phyloP scores from a whole-genome alignment of 208 protist species.

The Naegleria lovaniensis region DNA sequence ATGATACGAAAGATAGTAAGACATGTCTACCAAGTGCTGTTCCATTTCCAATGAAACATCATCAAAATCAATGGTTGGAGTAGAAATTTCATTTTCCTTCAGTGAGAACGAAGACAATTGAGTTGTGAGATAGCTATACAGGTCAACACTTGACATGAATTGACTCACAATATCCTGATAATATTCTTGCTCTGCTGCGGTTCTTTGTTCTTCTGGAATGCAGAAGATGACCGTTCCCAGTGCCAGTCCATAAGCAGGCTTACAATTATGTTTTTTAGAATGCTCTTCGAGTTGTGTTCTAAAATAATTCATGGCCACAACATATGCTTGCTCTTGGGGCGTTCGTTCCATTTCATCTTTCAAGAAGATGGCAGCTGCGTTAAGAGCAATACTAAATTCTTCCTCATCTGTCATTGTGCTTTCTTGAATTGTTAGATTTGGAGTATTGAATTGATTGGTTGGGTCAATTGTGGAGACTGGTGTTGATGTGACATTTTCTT shows the following conservation, averaged over 20 bases:
- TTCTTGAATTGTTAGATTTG: background rate
- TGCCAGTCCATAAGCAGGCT: background rate
- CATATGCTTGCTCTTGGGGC: background rate
- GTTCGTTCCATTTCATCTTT: background rate
- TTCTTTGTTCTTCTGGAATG: background rate
- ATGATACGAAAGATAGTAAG: background rate
- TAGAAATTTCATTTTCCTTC: no score
- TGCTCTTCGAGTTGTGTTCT: background rate
- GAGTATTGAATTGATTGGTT: no score
- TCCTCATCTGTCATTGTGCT: background rate
- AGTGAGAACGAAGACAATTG: no score
- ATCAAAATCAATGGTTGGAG: background rate
- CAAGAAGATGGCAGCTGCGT: background rate
- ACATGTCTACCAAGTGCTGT: background rate
- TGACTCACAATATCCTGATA: background rate
- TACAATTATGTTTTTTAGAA: background rate
- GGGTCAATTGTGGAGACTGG: no score
- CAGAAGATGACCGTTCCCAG: background rate
- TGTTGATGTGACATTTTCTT: no score
- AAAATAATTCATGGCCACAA: background rate
- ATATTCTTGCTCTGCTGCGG: background rate
- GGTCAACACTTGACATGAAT: background rate
- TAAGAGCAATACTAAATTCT: constrained; percentile 17
- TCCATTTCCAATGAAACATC: background rate
- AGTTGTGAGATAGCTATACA: background rate